Percentiles rank a stretch among this genome's conserved stretches.
Evolutionary conservation across 2,329 filamentous ascomycete genomes (phyloP).

Genomic region (Blastomyces parvus): DNA sequence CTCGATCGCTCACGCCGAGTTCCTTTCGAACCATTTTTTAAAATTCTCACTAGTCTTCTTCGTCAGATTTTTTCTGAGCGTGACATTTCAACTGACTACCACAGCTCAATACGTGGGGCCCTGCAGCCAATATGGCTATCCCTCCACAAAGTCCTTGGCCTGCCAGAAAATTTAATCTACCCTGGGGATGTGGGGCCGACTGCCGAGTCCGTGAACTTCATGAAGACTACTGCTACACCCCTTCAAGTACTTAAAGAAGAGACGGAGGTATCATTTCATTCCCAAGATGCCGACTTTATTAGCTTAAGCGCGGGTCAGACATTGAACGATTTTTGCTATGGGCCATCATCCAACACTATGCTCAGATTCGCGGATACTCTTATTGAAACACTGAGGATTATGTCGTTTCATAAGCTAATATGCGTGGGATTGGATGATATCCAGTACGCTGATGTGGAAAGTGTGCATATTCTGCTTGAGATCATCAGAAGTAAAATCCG

Average conservation of each 20-base stretch:
- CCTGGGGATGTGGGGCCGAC: constrained; percentile 30
- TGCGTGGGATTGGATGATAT: constrained; percentile 83
- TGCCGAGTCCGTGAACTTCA: constrained; percentile 20
- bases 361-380: constrained; percentile 81
- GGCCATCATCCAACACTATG: constrained; percentile 33
- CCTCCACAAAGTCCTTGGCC: constrained; percentile 48
- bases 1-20: constrained; percentile 51
- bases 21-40: constrained; percentile 53
- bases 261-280: constrained; percentile 23
- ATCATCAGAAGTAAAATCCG: constrained; percentile 70
- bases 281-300: constrained; percentile 25
- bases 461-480: constrained; percentile 69
- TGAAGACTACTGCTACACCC: constrained; percentile 17
- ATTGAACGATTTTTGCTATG: constrained; percentile 26
- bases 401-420: constrained; percentile 75
- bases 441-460: constrained; percentile 83
- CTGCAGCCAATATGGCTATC: constrained; percentile 50
- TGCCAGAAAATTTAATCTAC: constrained; percentile 56
- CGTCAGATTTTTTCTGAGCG: constrained; percentile 57
- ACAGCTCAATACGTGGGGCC: constrained; percentile 47
- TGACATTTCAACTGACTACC: constrained; percentile 53
- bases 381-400: constrained; percentile 70
- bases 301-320: constrained; percentile 29
- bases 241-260: constrained; percentile 26
- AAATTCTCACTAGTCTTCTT: constrained; percentile 51